Conservation (phyloP, 768 basidiomycete genomes). For the Sporobolomyces roseus region DNA sequence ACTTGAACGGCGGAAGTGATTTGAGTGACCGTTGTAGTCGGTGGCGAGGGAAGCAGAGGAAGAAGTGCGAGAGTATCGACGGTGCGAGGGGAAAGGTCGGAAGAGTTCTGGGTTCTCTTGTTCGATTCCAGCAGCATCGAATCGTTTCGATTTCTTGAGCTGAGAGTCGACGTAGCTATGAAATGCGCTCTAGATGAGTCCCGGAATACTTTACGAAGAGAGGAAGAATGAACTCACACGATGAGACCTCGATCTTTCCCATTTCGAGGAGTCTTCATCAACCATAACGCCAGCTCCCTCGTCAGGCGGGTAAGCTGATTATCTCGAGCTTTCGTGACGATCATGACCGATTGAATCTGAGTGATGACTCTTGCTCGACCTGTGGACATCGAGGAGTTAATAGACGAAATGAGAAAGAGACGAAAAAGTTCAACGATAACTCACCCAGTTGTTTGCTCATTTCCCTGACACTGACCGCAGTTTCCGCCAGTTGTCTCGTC, state of each 20-base stretch:
- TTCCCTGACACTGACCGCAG: constrained; percentile 92
- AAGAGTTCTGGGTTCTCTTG: constrained; percentile 85
- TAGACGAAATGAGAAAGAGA: not conserved
- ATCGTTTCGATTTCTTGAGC: constrained; percentile 78
- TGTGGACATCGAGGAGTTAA: constrained; percentile 47
- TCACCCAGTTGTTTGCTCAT: constrained; percentile 97
- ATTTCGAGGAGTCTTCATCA: constrained; percentile 80
- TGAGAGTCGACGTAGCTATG: constrained; percentile 89
- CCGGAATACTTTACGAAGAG: not conserved
- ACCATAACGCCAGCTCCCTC: constrained; percentile 84
- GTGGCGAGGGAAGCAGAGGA: constrained; percentile 41
- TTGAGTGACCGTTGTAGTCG: constrained; percentile 31
- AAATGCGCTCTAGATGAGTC: not conserved
- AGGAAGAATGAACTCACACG: constrained; percentile 53
- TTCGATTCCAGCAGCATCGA: constrained; percentile 85
- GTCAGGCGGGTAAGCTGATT: constrained; percentile 94
- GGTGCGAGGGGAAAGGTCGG: constrained; percentile 63
- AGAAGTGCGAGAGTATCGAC: constrained; percentile 54
- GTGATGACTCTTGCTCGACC: constrained; percentile 87
- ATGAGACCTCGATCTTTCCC: constrained; percentile 66
- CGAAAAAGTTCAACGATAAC: too few species aligned
- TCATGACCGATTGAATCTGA: constrained; percentile 85
- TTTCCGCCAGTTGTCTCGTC: constrained; percentile 90
- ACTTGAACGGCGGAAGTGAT: constrained; percentile 38
- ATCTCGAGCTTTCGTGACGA: constrained; percentile 96